Conservation (phyloP, 2,329 filamentous ascomycete species). For the Microdochium nivale region DNA sequence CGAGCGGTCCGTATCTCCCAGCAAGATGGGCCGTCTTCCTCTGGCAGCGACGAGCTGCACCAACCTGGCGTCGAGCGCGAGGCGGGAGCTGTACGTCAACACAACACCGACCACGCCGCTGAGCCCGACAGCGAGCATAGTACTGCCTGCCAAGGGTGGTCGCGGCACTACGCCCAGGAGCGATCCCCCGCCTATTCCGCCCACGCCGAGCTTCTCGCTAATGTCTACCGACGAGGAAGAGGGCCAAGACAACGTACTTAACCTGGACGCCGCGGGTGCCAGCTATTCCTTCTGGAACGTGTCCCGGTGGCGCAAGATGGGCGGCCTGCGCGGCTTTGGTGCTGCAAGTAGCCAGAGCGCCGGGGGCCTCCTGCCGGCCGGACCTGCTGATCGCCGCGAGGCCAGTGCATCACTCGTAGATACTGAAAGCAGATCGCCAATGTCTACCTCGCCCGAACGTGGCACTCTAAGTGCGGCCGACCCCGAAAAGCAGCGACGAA, state of each 20-base stretch:
- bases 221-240: constrained; percentile 32
- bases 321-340: neutral
- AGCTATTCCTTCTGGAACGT: constrained; percentile 49
- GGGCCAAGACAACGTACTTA: constrained; percentile 24
- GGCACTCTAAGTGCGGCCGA: neutral
- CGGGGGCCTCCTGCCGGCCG: neutral
- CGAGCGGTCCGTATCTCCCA: constrained; percentile 48
- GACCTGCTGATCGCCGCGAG: neutral
- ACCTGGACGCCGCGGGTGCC: constrained; percentile 28
- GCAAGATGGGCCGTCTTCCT: constrained; percentile 29
- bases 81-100: constrained; percentile 9
- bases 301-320: constrained; percentile 40
- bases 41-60: constrained; percentile 22
- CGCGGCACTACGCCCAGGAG: constrained; percentile 1
- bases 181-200: constrained; percentile 26
- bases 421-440: neutral
- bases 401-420: no score
- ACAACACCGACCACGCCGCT: constrained; percentile 6
- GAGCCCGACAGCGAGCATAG: constrained; percentile 13
- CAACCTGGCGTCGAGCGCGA: constrained; percentile 30
- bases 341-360: neutral
- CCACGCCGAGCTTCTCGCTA: constrained; percentile 48
- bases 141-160: constrained; percentile 4
- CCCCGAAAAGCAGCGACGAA: neutral
- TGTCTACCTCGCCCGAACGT: neutral